These are phyloP conservation scores for Phaeophleospora eucalypticola DNA, from an alignment of 2,329 filamentous ascomycete species.

Conservation along the genomic window DNA sequence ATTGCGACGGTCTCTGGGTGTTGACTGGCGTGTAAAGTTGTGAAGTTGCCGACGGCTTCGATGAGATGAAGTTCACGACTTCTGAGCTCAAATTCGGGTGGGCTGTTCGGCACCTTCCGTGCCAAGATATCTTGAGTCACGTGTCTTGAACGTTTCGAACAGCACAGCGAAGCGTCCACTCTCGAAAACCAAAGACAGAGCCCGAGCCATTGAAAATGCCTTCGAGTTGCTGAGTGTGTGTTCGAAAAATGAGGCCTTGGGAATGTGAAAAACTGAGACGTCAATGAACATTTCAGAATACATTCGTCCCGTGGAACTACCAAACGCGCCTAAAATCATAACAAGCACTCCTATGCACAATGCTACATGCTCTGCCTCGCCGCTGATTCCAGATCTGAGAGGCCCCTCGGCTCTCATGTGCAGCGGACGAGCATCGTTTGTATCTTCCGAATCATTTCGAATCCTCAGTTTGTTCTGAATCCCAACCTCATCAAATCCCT, in stretches of 20 bases:
- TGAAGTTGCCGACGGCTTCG: background rate
- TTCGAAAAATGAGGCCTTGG: background rate
- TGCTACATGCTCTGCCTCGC: slow-evolving; percentile 18
- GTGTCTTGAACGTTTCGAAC: too few relatives aligned
- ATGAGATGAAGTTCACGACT: slow-evolving; percentile 1
- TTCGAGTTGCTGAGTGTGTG: background rate
- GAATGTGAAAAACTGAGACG: slow-evolving; percentile 5
- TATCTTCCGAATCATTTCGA: slow-evolving; percentile 10
- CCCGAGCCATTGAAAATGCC: too few relatives aligned
- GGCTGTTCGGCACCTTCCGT: background rate
- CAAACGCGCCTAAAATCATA: slow-evolving; percentile 18
- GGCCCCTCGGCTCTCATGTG: slow-evolving; percentile 10
- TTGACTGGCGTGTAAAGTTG: slow-evolving; percentile 1
- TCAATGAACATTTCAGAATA: slow-evolving; percentile 20
- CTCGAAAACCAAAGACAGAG: too few relatives aligned
- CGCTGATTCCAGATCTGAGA: slow-evolving; percentile 11
- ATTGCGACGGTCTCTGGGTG: slow-evolving; percentile 47
- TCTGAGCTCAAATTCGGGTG: slow-evolving; percentile 3
- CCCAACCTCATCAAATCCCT: slow-evolving; percentile 5
- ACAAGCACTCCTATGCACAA: slow-evolving; percentile 21
- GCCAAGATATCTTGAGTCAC: background rate
- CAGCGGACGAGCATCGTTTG: slow-evolving; percentile 17
- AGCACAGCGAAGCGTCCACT: too few relatives aligned
- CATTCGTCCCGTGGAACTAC: slow-evolving; percentile 17
- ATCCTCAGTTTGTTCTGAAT: slow-evolving; percentile 6